A percentile compares a stretch with the other conserved stretches of the same genome.
phyloP scores from a whole-genome alignment of 768 basidiomycete genomes.

The Lyophyllum decastes region DNA sequence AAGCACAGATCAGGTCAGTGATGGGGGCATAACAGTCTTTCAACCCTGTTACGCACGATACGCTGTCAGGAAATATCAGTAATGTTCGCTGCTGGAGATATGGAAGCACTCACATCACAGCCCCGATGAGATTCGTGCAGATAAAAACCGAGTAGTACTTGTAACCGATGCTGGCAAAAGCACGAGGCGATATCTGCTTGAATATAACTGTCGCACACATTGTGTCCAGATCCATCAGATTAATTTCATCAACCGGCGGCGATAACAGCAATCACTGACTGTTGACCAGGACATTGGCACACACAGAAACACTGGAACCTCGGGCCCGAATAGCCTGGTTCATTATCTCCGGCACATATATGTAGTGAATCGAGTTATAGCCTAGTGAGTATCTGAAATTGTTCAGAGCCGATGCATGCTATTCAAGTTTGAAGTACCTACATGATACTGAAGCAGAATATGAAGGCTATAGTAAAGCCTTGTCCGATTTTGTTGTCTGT shows the following conservation, averaged over 20 bases:
- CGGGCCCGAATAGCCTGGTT: conserved; percentile 10
- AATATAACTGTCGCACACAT: background rate
- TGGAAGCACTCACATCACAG: conserved; percentile 2
- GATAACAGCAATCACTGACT: background rate
- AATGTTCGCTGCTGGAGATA: background rate
- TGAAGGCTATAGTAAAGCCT: conserved; percentile 9
- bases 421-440: background rate
- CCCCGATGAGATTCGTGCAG: conserved; percentile 5
- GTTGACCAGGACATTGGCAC: conserved; percentile 3
- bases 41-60: background rate
- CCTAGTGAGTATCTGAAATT: conserved; percentile 1
- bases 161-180: conserved; percentile 9
- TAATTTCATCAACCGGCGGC: background rate
- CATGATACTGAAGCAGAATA: conserved; percentile 8
- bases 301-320: conserved; percentile 9
- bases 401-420: background rate
- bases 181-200: conserved; percentile 7
- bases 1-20: background rate
- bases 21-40: background rate
- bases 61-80: background rate
- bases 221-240: background rate
- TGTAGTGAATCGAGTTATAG: conserved; percentile 5
- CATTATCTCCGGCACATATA: conserved; percentile 11
- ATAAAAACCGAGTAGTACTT: conserved; percentile 12
- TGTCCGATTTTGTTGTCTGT: conserved; percentile 8